Evolutionary conservation across 495 filamentous ascomycete genomes (phyloP), one percentile per base, ranked within the genome.

Genomic region (Aspergillus sclerotiicarbonarius): DNA sequence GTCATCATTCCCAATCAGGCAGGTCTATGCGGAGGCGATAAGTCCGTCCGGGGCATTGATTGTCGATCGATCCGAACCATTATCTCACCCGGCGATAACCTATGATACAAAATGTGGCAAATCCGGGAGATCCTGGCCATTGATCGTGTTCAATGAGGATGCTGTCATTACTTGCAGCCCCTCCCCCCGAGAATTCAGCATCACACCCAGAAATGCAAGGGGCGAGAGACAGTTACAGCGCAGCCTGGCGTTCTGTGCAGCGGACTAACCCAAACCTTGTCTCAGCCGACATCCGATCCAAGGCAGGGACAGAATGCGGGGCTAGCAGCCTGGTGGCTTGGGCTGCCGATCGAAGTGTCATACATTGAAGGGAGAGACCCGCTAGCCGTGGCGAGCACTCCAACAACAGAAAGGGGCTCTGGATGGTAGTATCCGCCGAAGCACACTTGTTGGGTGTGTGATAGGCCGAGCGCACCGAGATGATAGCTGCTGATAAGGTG

Each of bases 51-150:
- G 25, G 29, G 47, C 29, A 49, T 29, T 16, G 47, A 50, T 50
- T 50, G 47, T 50, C 47, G 47, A 50, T 50, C 47, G 47, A 50
- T 50, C 47, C 25, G 25, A 50, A 12, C 25, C 47, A 50, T 16
- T 50, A 31, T 50, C 29, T 33, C 44, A 21, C 44, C 44, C 16
- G n/a, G 47, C 6, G 47, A 32, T 16, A 49, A 6, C 12, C n/a
- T 16, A 15, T 1, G 18, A 47, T 29, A 47, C 44, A 47, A 16
- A 9, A 47, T n/a, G 16, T 47, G 44, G 44, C 21, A 3, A 47
- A 8, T 47, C 2, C 18, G n/a, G 13, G 6, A 15, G 13, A 15
- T 41, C 37, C 37, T 41, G 13, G 13, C 37, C 13, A n/a, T 41
- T 15, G 37, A n/a, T 41, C 9, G 13, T 41, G 13, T 13, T 6